Evolutionary conservation across 1,284 basidiomycete genomes (phyloP), one percentile per base, ranked within the genome.

Genomic region (Tilletia horrida): DNA sequence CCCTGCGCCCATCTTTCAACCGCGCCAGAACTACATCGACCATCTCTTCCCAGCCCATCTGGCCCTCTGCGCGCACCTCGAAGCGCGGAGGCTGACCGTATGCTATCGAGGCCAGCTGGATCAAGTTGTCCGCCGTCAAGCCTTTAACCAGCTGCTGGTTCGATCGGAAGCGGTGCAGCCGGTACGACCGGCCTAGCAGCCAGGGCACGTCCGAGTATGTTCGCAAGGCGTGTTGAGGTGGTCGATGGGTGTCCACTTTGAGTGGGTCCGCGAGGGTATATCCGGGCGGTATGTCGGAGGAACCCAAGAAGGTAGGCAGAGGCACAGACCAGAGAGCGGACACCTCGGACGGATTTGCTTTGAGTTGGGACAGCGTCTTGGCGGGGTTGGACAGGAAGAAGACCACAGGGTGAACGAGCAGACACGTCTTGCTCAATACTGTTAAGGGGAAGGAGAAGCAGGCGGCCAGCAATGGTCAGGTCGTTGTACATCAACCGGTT

Each of bases 121-220:
- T 72, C 40, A 73, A 62, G 31, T 72, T 73, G 62, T 75, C 74
- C 2, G 74, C 70, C 0, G 72, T 75, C 1, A 75, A 31, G 11
- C 74, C 74, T 42, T 75, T 75, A 64, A 75, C 67, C 11, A 75
- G 67, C 44, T 75, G 71, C 8, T 67, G 66, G 6, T 31, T 44
- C 16, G 64, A 64, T 13, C 74, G 42, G 65, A 75, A 75, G 0
- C 74, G 48, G 42, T 75, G 74, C 4, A 75, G 63, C 6, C 74
- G 65, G 35, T 75, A 75, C 0, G 27, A 62, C 0, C 44, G 27
- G 21, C 67, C 66, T 3, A 45, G 43, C 16, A 75, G 50, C 72
- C 72, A 75, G 27, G 74, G 74, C 8, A 75, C 66, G 42, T 75
- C 74, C 0, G 69, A 72, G 61, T 73, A 75, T 7, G 74, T 75